Conservation (phyloP, 2,329 filamentous ascomycete species). For the Cadophora sp. region DNA sequence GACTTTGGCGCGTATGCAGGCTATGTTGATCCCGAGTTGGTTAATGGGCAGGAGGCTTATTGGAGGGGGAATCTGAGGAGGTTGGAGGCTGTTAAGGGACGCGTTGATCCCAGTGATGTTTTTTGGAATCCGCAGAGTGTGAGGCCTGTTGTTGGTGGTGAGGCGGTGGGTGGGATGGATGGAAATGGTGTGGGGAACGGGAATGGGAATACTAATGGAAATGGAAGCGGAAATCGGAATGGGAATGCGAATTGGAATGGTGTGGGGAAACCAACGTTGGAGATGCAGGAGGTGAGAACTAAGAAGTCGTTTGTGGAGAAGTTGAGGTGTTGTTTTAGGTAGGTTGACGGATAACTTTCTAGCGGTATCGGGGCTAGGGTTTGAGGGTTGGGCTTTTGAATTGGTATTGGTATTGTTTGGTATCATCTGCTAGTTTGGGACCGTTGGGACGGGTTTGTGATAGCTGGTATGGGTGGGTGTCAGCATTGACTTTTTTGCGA, state of each 20-base stretch:
- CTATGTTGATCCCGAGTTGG: slow-evolving; percentile 60
- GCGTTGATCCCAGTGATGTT: slow-evolving; percentile 55
- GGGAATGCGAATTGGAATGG: background rate
- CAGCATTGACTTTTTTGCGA: background rate
- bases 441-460: background rate
- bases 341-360: background rate
- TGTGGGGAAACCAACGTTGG: background rate
- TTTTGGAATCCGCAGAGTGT: slow-evolving; percentile 51
- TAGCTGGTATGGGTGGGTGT: background rate
- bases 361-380: no score
- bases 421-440: no score
- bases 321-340: background rate
- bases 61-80: slow-evolving; percentile 50
- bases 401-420: background rate
- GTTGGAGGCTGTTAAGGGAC: slow-evolving; percentile 53
- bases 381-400: background rate
- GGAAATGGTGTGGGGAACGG: background rate
- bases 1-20: slow-evolving; percentile 64
- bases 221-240: no score
- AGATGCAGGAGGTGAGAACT: background rate
- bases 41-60: slow-evolving; percentile 44
- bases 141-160: background rate
- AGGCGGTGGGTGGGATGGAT: background rate
- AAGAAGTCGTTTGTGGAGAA: background rate
- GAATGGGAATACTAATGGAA: background rate